Conservation (phyloP, 2,329 filamentous ascomycete species). For the Colletotrichum sansevieriae region DNA sequence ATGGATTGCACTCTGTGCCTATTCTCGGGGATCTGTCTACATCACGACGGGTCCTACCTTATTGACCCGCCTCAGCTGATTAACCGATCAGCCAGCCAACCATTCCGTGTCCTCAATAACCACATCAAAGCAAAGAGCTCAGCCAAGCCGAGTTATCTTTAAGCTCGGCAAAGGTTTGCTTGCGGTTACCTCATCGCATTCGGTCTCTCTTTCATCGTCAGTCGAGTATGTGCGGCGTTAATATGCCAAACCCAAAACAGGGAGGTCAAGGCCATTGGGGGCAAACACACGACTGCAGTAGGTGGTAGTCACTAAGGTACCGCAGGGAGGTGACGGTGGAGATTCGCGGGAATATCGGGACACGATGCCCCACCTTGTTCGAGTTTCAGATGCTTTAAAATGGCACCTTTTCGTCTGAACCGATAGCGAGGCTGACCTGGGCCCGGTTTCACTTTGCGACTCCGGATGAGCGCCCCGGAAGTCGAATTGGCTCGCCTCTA, state of each 20-base stretch:
- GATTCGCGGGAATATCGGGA: slow-evolving; percentile 31
- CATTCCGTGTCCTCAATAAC: background rate
- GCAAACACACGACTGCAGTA: slow-evolving; percentile 31
- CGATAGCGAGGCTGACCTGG: slow-evolving; percentile 2
- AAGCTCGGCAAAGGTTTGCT: background rate
- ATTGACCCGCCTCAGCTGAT: slow-evolving; percentile 17
- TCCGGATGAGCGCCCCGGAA: slow-evolving; percentile 25
- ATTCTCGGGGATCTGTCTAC: slow-evolving; percentile 29
- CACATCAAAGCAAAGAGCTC: slow-evolving; percentile 3
- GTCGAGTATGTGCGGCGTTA: background rate
- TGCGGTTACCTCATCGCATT: background rate
- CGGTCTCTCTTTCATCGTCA: background rate
- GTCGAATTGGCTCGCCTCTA: slow-evolving; percentile 32
- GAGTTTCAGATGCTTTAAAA: slow-evolving; percentile 39
- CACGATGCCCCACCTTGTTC: background rate
- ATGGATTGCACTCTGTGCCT: slow-evolving; percentile 26
- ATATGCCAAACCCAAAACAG: background rate
- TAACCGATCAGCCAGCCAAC: slow-evolving; percentile 6
- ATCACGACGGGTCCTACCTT: slow-evolving; percentile 20
- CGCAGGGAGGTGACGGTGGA: background rate
- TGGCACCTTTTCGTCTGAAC: slow-evolving; percentile 28
- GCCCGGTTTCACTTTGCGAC: slow-evolving; percentile 39
- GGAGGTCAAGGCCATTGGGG: slow-evolving; percentile 21
- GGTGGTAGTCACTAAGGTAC: slow-evolving; percentile 24
- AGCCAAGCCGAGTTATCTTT: background rate